A percentile compares a stretch with the other conserved stretches of the same genome.
These are phyloP conservation scores for Epicoccum nigrum DNA, from an alignment of 2,329 filamentous ascomycete species.

Conservation along the genomic window DNA sequence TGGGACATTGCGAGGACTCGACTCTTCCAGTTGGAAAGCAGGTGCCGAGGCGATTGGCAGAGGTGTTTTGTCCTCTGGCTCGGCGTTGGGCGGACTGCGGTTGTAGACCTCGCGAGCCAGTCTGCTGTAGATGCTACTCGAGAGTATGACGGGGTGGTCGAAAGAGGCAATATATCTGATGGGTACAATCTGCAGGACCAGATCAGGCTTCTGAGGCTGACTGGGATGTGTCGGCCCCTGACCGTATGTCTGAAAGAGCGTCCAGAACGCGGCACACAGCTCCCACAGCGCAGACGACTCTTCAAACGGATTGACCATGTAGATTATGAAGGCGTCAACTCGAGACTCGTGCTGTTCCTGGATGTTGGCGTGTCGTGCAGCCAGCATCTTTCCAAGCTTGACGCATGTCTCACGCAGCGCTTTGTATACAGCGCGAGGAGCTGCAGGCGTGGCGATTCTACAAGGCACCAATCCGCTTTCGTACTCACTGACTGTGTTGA, in stretches of 20 bases:
- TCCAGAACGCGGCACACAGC: conserved; percentile 75
- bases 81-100: conserved; percentile 63
- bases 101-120: conserved; percentile 80
- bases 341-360: conserved; percentile 56
- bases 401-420: conserved; percentile 45
- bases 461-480: conserved; percentile 43
- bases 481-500: conserved; percentile 48
- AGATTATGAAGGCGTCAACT: conserved; percentile 67
- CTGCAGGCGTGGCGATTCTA: conserved; percentile 21
- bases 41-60: conserved; percentile 66
- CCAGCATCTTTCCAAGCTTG: conserved; percentile 50
- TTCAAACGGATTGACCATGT: conserved; percentile 73
- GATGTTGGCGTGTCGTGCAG: conserved; percentile 42
- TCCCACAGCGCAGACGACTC: conserved; percentile 66
- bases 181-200: conserved; percentile 80
- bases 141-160: conserved; percentile 66
- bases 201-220: conserved; percentile 55
- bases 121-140: conserved; percentile 63
- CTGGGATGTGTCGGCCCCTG: conserved; percentile 53
- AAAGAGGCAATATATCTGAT: conserved; percentile 70
- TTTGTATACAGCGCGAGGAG: conserved; percentile 35
- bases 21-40: conserved; percentile 73
- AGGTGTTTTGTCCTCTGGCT: conserved; percentile 47
- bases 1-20: conserved; percentile 72
- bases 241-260: conserved; percentile 69